Percentiles rank a stretch among this genome's conserved stretches.
These are phyloP conservation scores for Fraxinus quadrangulata DNA, from an alignment of 257 asterid species.

Conservation along the genomic window DNA sequence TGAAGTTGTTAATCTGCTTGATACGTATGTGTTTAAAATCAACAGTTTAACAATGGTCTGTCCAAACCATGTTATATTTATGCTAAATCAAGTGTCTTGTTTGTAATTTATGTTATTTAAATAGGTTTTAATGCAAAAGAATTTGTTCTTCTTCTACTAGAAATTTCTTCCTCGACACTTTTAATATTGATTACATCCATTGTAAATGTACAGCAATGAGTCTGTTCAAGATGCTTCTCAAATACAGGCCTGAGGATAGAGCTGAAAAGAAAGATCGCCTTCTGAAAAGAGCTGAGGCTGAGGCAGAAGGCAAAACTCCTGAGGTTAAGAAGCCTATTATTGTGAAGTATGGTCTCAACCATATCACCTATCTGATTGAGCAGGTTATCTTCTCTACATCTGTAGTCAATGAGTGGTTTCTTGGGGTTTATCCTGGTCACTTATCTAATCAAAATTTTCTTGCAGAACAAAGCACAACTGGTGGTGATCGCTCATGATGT, in stretches of 20 bases:
- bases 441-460: neutral
- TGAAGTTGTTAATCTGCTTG: neutral
- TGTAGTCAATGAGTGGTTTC: neutral
- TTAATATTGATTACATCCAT: neutral
- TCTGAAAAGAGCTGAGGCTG: constrained; percentile 63
- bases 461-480: constrained; percentile 62
- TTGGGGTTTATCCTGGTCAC: neutral
- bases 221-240: constrained; percentile 58
- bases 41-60: no score
- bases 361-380: constrained; percentile 58
- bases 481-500: constrained; percentile 70
- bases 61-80: neutral
- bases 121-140: neutral
- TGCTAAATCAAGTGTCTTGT: neutral
- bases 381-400: constrained; percentile 34
- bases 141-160: neutral
- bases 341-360: constrained; percentile 64
- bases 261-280: constrained; percentile 62
- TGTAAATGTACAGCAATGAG: constrained; percentile 38
- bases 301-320: constrained; percentile 51
- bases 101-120: neutral
- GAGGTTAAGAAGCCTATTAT: constrained; percentile 58
- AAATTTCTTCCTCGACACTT: neutral
- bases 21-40: no score
- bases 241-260: constrained; percentile 61